Base-by-base conservation (phyloP, 352 stramenopile genomes). In the Phytophthora syringae region DNA sequence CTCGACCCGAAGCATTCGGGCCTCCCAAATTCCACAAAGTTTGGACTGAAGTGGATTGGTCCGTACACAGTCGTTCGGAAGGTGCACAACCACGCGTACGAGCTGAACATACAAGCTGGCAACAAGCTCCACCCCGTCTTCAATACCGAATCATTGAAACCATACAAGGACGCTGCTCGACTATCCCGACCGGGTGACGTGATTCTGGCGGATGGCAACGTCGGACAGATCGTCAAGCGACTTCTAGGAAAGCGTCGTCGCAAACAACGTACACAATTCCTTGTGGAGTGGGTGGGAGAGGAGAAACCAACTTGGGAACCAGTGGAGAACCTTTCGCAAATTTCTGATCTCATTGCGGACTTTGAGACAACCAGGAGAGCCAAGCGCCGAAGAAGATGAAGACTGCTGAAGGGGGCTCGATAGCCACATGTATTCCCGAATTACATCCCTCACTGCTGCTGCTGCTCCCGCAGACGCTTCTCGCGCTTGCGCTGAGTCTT, bases 1-100 rank as follows among this genome's bases (percentile, higher is more conserved):
- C 20, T 72, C 5, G 64, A 68, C 12, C 24, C 37, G 16, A 36
- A 34, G 7, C 57, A 67, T 30, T 61, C 56, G 0, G 63, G 56
- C 0, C 56, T 72, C 12, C 25, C 63, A 1, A 67, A 63, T 40
- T 67, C 51, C 3, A 18, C 18, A 20, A 67, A 72, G 43, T 36
- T 63, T 13, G 56, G 42, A 12, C 42, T 42, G 5, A 72, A 67
- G 39, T 64, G 39, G 52, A 70, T 70, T 25, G 37, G 48, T 11
- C 54, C 44, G 15, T 63, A 67, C 24, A 60, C 64, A 7, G 27
- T 72, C n/a, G 34, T 72, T 4, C 64, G 56, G 15, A 72, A 11
- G 28, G 24, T 67, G 0, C 30, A 67, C 42, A 50, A 59, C 2
- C 51, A 67, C 15, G 50, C 57, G 12, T 68, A 72, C 52, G 45